Evolutionary conservation across 805 yeast species (phyloP).

Genomic region (Wickerhamomyces rabaulensis): DNA sequence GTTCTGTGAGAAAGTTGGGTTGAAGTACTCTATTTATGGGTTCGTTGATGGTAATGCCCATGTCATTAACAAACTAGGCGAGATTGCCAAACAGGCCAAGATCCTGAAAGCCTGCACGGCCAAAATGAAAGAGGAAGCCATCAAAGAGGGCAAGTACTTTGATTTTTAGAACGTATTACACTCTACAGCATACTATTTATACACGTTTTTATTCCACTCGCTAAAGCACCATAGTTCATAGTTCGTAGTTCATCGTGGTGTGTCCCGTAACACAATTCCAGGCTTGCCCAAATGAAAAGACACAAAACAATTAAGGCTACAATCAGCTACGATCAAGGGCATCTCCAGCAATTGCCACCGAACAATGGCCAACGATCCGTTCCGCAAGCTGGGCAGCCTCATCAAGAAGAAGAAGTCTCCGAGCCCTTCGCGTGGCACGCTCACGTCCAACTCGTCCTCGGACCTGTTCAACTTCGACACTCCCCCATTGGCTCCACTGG

Average conservation of each 20-base stretch:
- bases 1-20: conserved; percentile 72
- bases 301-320: neutral
- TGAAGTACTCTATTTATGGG: conserved; percentile 79
- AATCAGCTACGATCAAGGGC: too few species aligned
- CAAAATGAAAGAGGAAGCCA: conserved; percentile 51
- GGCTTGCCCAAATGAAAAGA: neutral
- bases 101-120: conserved; percentile 71
- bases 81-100: conserved; percentile 73
- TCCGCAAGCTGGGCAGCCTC: neutral
- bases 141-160: conserved; percentile 21
- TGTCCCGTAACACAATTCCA: neutral
- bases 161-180: neutral
- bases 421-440: neutral
- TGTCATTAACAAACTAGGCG: conserved; percentile 64
- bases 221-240: too few species aligned
- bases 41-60: conserved; percentile 71
- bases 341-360: too few species aligned
- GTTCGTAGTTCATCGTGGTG: neutral
- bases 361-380: neutral
- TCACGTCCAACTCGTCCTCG: neutral
- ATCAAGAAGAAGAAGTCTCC: neutral
- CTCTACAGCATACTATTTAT: neutral
- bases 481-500: conserved; percentile 50
- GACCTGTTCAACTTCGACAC: neutral
- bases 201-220: neutral